Base-by-base conservation (phyloP, 2,329 filamentous ascomycete genomes). In the Apiospora pterosperma region DNA sequence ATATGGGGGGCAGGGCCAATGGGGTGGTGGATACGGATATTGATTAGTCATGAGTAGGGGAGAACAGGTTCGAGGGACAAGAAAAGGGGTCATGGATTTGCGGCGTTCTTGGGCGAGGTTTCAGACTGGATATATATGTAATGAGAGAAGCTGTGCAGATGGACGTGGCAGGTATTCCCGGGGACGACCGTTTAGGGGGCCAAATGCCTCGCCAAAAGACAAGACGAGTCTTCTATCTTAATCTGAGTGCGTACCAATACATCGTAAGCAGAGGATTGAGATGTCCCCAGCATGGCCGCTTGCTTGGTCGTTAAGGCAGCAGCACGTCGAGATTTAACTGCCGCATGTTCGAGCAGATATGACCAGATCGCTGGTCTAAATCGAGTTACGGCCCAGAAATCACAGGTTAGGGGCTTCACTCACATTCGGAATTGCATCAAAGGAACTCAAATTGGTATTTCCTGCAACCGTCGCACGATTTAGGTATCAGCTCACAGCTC, bases 1-100 rank as follows among this genome's bases (percentile, higher is more conserved):
- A 60, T 69, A 69, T 34, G 63, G 66, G 10, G 48, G 48, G 2
- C 48, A 55, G 28, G 64, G 64, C 14, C 59, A 61, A 25, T 61
- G 59, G 59, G 59, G 59, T 25, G 34, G 59, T 7, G 59, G 59
- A 5, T 61, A 61, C 19, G 11, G 59, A 11, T 61, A 38, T n/a
- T 61, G 28, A 34, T 31, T 16, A 55, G 48, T 6, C 25, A 55
- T 55, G 5, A 31, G 25, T 10, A 19, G 12, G 25, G n/a, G 25
- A 16, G 14, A 52, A 23, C 8, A 16, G 19, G 16, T 5, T 7
- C 4, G 14, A 34, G 16, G 28, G 48, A 5, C 8, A 19, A 16
- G 28, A 34, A 48, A 55, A 55, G 38, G 38, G 38, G 19, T 19
- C 5, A 31, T 11, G 16, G 48, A n/a, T n/a, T n/a, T n/a, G 14